A percentile compares a stretch with the other conserved stretches of the same genome.
Conservation (phyloP, 2,329 filamentous ascomycete species). For the Setomelanomma holmii region DNA sequence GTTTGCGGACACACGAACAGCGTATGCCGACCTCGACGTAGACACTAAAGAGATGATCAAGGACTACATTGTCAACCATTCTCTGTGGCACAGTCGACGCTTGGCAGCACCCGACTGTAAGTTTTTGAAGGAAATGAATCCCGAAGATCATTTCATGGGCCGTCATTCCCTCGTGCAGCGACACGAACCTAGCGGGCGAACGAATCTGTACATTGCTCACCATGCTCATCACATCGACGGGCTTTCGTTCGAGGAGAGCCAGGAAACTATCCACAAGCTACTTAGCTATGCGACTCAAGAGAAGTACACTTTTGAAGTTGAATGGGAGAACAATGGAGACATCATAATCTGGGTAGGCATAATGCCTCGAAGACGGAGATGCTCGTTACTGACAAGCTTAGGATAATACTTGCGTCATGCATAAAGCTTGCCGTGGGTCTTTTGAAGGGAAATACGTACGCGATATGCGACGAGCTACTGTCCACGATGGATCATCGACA, state of each 20-base stretch:
- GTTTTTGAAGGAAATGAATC: slow-evolving; percentile 56
- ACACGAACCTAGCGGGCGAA: slow-evolving; percentile 57
- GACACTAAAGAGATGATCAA: slow-evolving; percentile 29
- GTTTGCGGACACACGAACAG: slow-evolving; percentile 31
- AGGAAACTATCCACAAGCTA: slow-evolving; percentile 51
- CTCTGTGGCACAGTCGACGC: slow-evolving; percentile 62
- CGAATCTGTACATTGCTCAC: slow-evolving; percentile 61
- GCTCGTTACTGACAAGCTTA: neutral
- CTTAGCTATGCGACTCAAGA: slow-evolving; percentile 56
- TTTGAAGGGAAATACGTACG: slow-evolving; percentile 58
- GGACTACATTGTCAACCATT: slow-evolving; percentile 15
- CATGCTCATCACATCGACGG: slow-evolving; percentile 62
- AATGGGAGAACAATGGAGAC: slow-evolving; percentile 53
- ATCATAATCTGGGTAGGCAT: slow-evolving; percentile 58
- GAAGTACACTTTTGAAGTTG: slow-evolving; percentile 50
- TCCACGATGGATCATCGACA: slow-evolving; percentile 55
- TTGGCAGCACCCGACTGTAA: slow-evolving; percentile 54
- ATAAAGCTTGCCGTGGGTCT: slow-evolving; percentile 57
- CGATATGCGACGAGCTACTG: slow-evolving; percentile 64
- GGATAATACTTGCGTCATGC: slow-evolving; percentile 60
- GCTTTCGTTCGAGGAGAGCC: slow-evolving; percentile 21
- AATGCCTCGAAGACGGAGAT: neutral
- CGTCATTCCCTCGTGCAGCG: slow-evolving; percentile 59
- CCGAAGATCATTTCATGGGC: slow-evolving; percentile 43
- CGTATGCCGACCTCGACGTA: slow-evolving; percentile 39